Base-by-base conservation (phyloP, 2,329 filamentous ascomycete genomes). In the Teratosphaeria epicoccoides region DNA sequence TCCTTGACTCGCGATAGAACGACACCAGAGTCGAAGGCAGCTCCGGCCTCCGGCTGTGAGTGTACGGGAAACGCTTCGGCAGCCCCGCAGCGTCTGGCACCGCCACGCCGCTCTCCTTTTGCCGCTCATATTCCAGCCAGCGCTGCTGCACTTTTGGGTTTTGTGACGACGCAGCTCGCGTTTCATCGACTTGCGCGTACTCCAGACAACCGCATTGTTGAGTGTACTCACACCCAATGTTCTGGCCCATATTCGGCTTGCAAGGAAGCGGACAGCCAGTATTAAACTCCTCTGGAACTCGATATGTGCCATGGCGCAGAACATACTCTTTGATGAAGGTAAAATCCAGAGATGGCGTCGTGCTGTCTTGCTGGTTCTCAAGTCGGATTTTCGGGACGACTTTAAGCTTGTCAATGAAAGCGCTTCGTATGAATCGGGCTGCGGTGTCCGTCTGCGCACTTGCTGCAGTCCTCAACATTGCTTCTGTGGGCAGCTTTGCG, bases 301-400 rank as follows among this genome's bases (percentile, higher is more conserved):
- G 73, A 43, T 77, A 66, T 0, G 91, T 83, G 20, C 80, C 84
- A 1, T 75, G 59, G 2, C 77, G 70, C 1, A 86, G 72, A 3
- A 84, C 71, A 9, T 81, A 82, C 1, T 76, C 68, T 6, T 82
- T 72, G 49, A 89, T 83, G 65, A 90, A 91, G 0, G 73, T 73
- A 59, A 93, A 94, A 37, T 78, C 70, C 0, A 79, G 68, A 0
- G 85, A 82, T 0, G 76, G 77, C 59, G 75, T 57, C 60, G 73
- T 52, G 1, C 75, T 68, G 58, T 85, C 82, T 2, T 79, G 68
- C 0, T 75, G 70, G 62, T 91, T 91, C 61, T 49, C 70, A 62
- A 50, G 63, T 56, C 20, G 70, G 40, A 51, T 56, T 44, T n/a
- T 57, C 24, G 4, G 70, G 51, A 52, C 66, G 52, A 3, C 57